Percentiles rank a stretch among this genome's conserved stretches.
phyloP scores from a whole-genome alignment of 2,329 filamentous ascomycete genomes.

The Aspergillus novoparasiticus region DNA sequence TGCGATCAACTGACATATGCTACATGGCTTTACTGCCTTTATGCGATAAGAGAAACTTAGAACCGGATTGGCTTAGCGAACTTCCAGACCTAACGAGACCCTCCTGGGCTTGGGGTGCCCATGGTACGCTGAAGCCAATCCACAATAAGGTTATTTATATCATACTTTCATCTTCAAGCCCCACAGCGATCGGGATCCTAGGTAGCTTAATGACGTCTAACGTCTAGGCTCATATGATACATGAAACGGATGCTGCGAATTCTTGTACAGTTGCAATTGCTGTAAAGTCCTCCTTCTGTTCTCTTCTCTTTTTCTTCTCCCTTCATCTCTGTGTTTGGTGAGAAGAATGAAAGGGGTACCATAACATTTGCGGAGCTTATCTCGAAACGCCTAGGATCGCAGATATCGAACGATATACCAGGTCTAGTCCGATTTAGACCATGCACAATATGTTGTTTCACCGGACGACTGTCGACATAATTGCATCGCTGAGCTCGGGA shows the following conservation, averaged over 20 bases:
- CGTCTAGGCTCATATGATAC: not conserved
- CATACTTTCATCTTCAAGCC: not conserved
- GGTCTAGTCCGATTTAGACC: not conserved
- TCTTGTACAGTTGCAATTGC: not conserved
- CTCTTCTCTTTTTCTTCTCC: too few relatives aligned
- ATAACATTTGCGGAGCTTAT: too few relatives aligned
- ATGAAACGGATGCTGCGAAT: not conserved
- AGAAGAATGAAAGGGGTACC: too few relatives aligned
- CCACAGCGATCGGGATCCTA: not conserved
- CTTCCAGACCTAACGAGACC: not conserved
- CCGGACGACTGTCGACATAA: not conserved
- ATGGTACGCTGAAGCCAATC: not conserved
- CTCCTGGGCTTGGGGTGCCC: not conserved
- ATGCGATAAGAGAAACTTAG: not conserved
- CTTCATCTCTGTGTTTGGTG: too few relatives aligned
- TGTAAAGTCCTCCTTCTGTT: not conserved
- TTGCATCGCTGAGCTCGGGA: not conserved
- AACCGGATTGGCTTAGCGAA: not conserved
- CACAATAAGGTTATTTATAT: not conserved
- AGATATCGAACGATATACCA: too few relatives aligned
- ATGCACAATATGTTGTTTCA: not conserved
- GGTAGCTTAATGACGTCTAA: not conserved
- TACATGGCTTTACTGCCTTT: not conserved
- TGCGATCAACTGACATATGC: not conserved
- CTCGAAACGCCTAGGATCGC: not conserved